Conservation (phyloP, 2,329 filamentous ascomycete genomes). For the Penicillium fuscoglaucum region DNA sequence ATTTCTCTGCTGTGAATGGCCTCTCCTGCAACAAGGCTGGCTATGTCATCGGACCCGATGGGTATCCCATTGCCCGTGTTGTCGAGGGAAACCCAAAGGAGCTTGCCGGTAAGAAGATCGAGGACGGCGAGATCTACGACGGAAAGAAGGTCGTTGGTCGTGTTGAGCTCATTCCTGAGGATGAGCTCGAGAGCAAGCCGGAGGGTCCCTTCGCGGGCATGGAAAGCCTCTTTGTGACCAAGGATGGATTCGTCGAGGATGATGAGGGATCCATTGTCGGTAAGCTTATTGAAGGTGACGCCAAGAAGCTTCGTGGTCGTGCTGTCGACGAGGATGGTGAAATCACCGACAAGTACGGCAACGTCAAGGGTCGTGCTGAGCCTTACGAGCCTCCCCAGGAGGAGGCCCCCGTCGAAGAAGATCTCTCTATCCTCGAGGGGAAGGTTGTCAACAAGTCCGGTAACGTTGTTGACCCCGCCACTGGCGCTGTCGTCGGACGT, state of each 20-base stretch:
- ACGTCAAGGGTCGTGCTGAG: conserved; percentile 60
- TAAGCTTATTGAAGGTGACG: conserved; percentile 67
- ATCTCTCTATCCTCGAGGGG: conserved; percentile 61
- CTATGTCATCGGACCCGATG: conserved; percentile 55
- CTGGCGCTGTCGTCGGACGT: conserved; percentile 59
- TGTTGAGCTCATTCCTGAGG: conserved; percentile 58
- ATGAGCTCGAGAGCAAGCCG: conserved; percentile 55
- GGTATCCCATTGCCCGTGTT: conserved; percentile 57
- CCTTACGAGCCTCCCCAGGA: conserved; percentile 54
- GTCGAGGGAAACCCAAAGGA: conserved; percentile 57
- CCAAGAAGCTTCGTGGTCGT: conserved; percentile 71
- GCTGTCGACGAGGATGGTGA: conserved; percentile 79
- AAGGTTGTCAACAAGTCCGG: conserved; percentile 65
- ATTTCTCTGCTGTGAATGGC: conserved; percentile 56
- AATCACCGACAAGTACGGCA: conserved; percentile 73
- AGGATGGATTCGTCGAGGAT: conserved; percentile 67
- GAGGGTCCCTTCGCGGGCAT: conserved; percentile 61
- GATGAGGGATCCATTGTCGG: conserved; percentile 76
- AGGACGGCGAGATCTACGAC: conserved; percentile 58
- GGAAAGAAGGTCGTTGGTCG: conserved; percentile 58
- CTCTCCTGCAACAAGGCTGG: conserved; percentile 60
- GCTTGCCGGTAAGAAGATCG: conserved; percentile 56
- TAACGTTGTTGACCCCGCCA: conserved; percentile 58
- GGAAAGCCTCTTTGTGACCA: conserved; percentile 57
- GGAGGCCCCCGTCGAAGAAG: conserved; percentile 44